Evolutionary conservation across 2,329 filamentous ascomycete species (phyloP).

Genomic region (Ceratocystis cacaofunesta): DNA sequence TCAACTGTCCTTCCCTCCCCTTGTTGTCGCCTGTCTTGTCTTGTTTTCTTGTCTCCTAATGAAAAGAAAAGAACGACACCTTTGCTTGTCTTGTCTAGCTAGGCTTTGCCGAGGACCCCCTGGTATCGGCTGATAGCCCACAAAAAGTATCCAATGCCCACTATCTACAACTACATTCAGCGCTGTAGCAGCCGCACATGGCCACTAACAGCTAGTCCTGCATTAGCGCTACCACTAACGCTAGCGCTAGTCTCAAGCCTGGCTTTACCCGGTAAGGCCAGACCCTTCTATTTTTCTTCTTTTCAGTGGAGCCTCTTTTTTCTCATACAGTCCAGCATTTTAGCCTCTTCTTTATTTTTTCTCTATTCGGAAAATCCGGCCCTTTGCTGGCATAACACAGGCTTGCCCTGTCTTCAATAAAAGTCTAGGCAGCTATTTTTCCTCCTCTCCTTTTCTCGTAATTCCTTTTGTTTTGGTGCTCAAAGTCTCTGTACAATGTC

Average conservation of each 20-base stretch:
- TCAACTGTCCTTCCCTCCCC: neutral
- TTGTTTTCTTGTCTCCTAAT: neutral
- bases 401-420: neutral
- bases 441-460: no score
- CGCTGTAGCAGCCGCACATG: neutral
- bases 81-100: no score
- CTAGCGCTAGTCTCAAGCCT: neutral
- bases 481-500: no score
- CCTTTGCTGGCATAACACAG: neutral
- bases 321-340: neutral
- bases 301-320: neutral
- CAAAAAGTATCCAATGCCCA: neutral
- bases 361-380: neutral
- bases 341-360: neutral
- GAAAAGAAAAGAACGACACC: neutral
- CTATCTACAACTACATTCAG: no score
- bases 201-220: neutral
- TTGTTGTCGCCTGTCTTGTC: neutral
- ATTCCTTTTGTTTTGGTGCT: neutral
- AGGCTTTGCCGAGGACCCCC: no score
- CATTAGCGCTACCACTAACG: neutral
- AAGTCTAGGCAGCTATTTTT: no score
- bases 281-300: conserved; percentile 3
- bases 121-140: neutral
- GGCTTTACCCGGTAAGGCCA: neutral